Evolutionary conservation across 148 eudicot species (phyloP).

Genomic region (Vaccinium corymbosum): DNA sequence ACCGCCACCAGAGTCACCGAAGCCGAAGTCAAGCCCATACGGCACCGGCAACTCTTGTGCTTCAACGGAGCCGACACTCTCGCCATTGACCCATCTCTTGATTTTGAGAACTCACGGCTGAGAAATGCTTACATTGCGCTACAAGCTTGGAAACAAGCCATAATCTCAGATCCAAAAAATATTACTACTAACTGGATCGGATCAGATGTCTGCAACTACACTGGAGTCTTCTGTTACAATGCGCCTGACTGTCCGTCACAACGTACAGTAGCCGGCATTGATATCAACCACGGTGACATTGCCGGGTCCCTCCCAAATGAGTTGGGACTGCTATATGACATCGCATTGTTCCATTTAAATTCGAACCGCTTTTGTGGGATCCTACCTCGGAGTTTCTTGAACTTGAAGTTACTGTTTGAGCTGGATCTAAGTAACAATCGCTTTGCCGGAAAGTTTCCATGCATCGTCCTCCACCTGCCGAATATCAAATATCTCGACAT

Average conservation of each 20-base stretch:
- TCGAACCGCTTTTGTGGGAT: conserved; percentile 23
- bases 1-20: not conserved
- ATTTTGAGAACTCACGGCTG: conserved; percentile 22
- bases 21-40: not conserved
- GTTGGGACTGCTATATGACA: conserved; percentile 22
- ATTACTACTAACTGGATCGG: conserved; percentile 14
- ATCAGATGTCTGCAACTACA: conserved; percentile 24
- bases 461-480: conserved; percentile 17
- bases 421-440: conserved; percentile 24
- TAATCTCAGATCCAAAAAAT: conserved; percentile 15
- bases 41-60: not conserved
- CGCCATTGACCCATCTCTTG: conserved; percentile 16
- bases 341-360: conserved; percentile 20
- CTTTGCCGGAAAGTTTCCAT: conserved; percentile 21
- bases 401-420: conserved; percentile 21
- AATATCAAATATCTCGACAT: conserved; percentile 17
- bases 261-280: conserved; percentile 16
- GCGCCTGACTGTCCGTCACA: conserved; percentile 11
- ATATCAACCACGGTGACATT: conserved; percentile 17
- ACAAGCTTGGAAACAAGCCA: conserved; percentile 17
- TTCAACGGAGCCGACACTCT: not conserved
- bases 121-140: conserved; percentile 23
- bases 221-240: conserved; percentile 16
- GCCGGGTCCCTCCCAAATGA: conserved; percentile 21
- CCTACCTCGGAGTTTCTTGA: conserved; percentile 18